Conservation (phyloP, 345 rosid species). For the Melastoma malabathricum region DNA sequence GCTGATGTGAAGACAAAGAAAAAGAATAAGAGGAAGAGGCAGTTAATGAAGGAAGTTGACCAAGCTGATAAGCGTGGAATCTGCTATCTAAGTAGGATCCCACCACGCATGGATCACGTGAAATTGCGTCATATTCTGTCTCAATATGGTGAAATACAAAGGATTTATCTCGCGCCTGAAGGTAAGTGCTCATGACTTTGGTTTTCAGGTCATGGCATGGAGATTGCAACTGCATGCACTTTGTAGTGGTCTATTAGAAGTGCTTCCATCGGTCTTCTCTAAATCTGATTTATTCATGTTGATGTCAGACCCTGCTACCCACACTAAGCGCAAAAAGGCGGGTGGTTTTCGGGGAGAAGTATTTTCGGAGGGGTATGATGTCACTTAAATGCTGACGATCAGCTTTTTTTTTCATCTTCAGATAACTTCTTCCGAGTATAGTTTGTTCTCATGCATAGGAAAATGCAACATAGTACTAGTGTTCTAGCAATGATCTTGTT, state of each 20-base stretch:
- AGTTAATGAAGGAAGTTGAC: slow-evolving; percentile 36
- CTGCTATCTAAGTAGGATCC: slow-evolving; percentile 79
- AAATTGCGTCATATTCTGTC: slow-evolving; percentile 69
- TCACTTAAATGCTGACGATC: too few relatives aligned
- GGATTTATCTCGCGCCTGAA: slow-evolving; percentile 86
- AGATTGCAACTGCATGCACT: not conserved
- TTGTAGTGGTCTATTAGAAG: not conserved
- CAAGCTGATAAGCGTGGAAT: slow-evolving; percentile 65
- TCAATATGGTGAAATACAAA: slow-evolving; percentile 53
- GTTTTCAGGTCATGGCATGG: not conserved
- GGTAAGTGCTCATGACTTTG: slow-evolving; percentile 15
- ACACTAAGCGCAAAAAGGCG: slow-evolving; percentile 20
- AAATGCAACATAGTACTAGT: not conserved
- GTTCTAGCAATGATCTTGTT: not conserved
- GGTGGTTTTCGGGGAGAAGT: slow-evolving; percentile 44
- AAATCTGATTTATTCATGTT: not conserved
- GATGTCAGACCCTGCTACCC: slow-evolving; percentile 35
- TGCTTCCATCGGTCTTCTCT: not conserved
- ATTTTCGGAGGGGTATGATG: slow-evolving; percentile 71
- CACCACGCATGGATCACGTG: slow-evolving; percentile 85
- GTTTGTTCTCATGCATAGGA: not conserved
- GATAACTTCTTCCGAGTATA: not conserved
- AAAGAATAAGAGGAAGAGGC: slow-evolving; percentile 36
- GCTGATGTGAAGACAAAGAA: not conserved
- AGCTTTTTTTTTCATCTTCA: not conserved